Conservation (phyloP, 345 rosid species). For the Trapa bicornis region DNA sequence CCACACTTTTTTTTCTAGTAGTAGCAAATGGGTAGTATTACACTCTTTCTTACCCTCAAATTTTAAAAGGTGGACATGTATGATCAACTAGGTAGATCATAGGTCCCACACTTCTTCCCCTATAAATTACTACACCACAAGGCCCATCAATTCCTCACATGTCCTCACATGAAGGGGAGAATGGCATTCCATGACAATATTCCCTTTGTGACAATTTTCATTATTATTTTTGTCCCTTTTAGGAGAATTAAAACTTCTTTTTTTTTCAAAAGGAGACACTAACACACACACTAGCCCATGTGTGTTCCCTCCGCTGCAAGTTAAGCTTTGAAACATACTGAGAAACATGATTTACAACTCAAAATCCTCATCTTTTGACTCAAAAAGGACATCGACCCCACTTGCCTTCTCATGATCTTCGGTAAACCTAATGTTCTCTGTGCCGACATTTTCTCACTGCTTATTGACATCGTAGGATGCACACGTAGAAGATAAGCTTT, state of each 20-base stretch:
- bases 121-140: slow-evolving; percentile 1
- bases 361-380: background rate
- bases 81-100: background rate
- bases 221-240: background rate
- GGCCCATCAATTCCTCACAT: background rate
- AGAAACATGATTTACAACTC: slow-evolving; percentile 3
- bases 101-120: background rate
- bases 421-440: background rate
- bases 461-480: background rate
- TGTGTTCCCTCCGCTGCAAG: slow-evolving; percentile 7
- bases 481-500: too few relatives aligned
- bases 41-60: background rate
- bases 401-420: background rate
- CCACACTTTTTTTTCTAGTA: too few relatives aligned
- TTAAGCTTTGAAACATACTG: background rate
- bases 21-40: background rate
- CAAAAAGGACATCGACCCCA: background rate
- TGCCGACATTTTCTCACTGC: background rate
- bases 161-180: slow-evolving; percentile 3
- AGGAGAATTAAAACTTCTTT: background rate
- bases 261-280: background rate
- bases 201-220: background rate
- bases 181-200: background rate
- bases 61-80: background rate
- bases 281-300: slow-evolving; percentile 1